phyloP scores from a whole-genome alignment of 1,284 basidiomycete species.

The Marasmius oreades region DNA sequence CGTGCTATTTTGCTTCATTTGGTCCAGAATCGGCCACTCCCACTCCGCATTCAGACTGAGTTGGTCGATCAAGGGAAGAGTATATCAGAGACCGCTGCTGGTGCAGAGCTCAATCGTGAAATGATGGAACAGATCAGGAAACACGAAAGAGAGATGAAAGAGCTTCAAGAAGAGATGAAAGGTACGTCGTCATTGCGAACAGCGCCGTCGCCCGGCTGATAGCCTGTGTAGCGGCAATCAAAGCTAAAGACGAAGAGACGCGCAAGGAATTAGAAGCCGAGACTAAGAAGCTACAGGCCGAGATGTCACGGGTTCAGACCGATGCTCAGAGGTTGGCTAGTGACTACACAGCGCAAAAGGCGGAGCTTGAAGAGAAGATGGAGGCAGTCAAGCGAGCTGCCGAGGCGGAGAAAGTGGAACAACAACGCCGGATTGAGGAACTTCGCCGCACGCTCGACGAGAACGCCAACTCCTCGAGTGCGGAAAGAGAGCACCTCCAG shows the following conservation, averaged over 20 bases:
- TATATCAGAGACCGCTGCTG: constrained; percentile 2
- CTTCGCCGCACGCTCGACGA: constrained; percentile 15
- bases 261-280: constrained; percentile 33
- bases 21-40: neutral
- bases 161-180: constrained; percentile 3
- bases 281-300: constrained; percentile 28
- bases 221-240: constrained; percentile 23
- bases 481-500: neutral
- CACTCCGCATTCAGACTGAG: constrained; percentile 6
- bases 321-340: constrained; percentile 28
- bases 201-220: neutral
- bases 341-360: constrained; percentile 30
- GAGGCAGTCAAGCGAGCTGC: constrained; percentile 18
- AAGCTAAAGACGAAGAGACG: constrained; percentile 36
- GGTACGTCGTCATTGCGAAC: neutral
- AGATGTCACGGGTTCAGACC: constrained; percentile 21
- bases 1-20: constrained; percentile 1
- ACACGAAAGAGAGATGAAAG: constrained; percentile 1
- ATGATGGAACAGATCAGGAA: constrained; percentile 6
- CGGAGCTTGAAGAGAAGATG: constrained; percentile 28
- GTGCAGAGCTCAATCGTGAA: constrained; percentile 5
- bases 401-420: constrained; percentile 4
- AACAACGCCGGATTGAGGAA: constrained; percentile 16
- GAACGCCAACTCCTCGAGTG: neutral
- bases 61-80: constrained; percentile 4